Evolutionary conservation across 768 basidiomycete genomes (phyloP).

Genomic region (Amanita muscaria): DNA sequence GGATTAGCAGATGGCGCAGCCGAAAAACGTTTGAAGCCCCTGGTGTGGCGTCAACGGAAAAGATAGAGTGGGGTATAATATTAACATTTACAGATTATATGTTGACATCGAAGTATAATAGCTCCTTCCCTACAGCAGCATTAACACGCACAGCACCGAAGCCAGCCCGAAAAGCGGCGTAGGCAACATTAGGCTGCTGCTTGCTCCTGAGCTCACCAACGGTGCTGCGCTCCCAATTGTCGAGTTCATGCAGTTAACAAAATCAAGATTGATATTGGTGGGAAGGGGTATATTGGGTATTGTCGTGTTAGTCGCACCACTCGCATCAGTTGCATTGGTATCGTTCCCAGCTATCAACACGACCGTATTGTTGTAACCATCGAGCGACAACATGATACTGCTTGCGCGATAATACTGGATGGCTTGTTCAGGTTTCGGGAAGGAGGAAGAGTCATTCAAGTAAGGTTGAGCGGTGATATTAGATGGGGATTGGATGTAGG

Average conservation of each 20-base stretch:
- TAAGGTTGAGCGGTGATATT: slow-evolving; percentile 20
- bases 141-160: too few relatives aligned
- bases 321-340: slow-evolving; percentile 43
- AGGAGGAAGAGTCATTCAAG: slow-evolving; percentile 19
- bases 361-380: slow-evolving; percentile 66
- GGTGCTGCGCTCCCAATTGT: slow-evolving; percentile 55
- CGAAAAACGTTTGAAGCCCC: too few relatives aligned
- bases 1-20: too few relatives aligned
- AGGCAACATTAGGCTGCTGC: slow-evolving; percentile 9
- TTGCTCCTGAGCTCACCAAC: slow-evolving; percentile 33
- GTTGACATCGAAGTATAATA: too few relatives aligned
- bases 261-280: slow-evolving; percentile 33
- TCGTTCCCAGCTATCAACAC: too few relatives aligned
- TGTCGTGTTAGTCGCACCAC: slow-evolving; percentile 25
- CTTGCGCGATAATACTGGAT: slow-evolving; percentile 67
- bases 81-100: too few relatives aligned
- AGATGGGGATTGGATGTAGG: slow-evolving; percentile 16
- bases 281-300: slow-evolving; percentile 45
- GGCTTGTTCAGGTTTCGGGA: slow-evolving; percentile 42
- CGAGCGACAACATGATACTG: slow-evolving; percentile 50
- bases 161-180: slow-evolving; percentile 1
- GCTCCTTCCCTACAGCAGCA: too few relatives aligned
- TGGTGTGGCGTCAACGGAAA: too few relatives aligned
- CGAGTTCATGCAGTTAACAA: slow-evolving; percentile 50
- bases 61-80: too few relatives aligned